phyloP scores from a whole-genome alignment of 371 early-diverging fungal genomes.

The Conidiobolus incongruus region DNA sequence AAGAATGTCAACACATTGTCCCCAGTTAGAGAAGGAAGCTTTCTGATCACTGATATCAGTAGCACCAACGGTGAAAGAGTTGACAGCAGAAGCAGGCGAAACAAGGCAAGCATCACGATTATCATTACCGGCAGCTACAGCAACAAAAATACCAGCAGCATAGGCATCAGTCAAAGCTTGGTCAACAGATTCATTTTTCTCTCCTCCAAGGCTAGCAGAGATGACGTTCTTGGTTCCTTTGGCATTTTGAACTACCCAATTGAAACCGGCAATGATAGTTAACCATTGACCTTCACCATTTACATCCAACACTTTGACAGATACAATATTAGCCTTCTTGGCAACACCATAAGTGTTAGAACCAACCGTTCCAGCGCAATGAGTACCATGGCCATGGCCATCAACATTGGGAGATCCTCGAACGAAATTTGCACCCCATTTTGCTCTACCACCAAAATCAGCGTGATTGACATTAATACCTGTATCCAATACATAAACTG shows the following conservation, averaged over 20 bases:
- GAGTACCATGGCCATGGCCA: constrained; percentile 31
- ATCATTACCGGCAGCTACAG: constrained; percentile 52
- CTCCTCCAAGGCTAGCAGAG: constrained; percentile 28
- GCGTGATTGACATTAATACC: constrained; percentile 42
- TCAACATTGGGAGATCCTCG: constrained; percentile 32
- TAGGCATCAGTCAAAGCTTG: constrained; percentile 20
- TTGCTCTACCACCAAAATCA: constrained; percentile 68
- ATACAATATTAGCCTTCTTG: constrained; percentile 56
- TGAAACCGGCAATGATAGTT: constrained; percentile 42
- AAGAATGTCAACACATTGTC: constrained; percentile 38
- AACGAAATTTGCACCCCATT: constrained; percentile 42
- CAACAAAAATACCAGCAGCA: constrained; percentile 22
- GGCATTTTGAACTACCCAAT: constrained; percentile 26
- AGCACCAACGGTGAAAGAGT: too few relatives aligned
- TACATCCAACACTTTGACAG: constrained; percentile 59
- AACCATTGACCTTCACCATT: constrained; percentile 38
- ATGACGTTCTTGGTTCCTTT: constrained; percentile 13
- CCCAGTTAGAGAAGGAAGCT: constrained; percentile 30
- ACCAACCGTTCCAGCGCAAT: constrained; percentile 59
- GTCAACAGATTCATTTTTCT: constrained; percentile 7
- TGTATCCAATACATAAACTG: constrained; percentile 46
- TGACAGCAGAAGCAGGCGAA: constrained; percentile 32
- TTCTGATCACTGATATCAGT: constrained; percentile 18
- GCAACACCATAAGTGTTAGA: constrained; percentile 63
- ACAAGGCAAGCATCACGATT: constrained; percentile 31